Percentiles rank a stretch among this genome's conserved stretches.
Evolutionary conservation across 371 early-diverging fungal genomes (phyloP).

Genomic region (Actinomortierella ambigua): DNA sequence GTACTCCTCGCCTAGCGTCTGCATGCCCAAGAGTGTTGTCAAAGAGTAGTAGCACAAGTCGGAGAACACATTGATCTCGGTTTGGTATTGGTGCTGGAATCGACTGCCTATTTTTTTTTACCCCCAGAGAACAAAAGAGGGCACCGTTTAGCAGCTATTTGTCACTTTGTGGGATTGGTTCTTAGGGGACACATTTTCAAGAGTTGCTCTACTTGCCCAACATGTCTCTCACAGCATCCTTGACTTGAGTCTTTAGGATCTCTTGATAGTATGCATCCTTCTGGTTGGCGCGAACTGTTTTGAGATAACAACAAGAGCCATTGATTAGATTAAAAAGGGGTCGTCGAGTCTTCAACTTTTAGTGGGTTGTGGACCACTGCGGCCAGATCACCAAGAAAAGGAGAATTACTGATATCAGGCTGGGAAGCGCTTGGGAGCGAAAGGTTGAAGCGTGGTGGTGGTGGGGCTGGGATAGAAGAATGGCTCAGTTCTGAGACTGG

Average conservation of each 20-base stretch:
- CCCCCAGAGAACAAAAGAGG: not conserved
- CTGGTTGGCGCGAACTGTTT: constrained; percentile 80
- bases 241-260: constrained; percentile 66
- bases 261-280: constrained; percentile 84
- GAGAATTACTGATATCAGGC: constrained; percentile 74
- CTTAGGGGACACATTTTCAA: too few species aligned
- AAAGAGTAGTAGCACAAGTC: constrained; percentile 72
- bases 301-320: constrained; percentile 5
- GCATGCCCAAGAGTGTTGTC: constrained; percentile 78
- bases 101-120: constrained; percentile 75
- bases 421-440: constrained; percentile 77
- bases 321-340: not conserved
- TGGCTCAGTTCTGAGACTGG: too few species aligned
- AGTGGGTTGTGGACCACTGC: not conserved
- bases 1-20: constrained; percentile 93
- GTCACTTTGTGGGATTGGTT: not conserved
- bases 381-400: not conserved
- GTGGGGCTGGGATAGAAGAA: not conserved
- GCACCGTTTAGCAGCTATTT: not conserved
- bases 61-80: constrained; percentile 65
- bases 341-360: too few species aligned
- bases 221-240: constrained; percentile 65
- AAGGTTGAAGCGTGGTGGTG: constrained; percentile 39
- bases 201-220: constrained; percentile 61
- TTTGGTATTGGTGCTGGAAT: constrained; percentile 68